Evolutionary conservation across 306 rosid genomes (phyloP), one percentile per base, ranked within the genome.

Genomic region (Arachis stenosperma): DNA sequence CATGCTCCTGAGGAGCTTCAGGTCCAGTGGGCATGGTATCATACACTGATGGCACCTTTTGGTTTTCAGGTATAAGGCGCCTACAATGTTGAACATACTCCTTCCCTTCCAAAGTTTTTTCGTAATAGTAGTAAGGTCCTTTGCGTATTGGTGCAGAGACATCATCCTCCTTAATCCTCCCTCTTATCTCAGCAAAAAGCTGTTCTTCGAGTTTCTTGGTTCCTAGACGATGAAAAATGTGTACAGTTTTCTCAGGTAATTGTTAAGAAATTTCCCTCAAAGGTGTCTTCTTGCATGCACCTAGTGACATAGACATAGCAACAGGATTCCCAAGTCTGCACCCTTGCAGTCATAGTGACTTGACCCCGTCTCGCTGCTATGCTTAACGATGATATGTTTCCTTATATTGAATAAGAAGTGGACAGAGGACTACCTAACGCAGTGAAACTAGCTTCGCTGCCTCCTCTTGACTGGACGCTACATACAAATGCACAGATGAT

Each of bases 101-200:
- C 81, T 86, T 88, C 42, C 91, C 91, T 59, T 82, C 78, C 78
- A 86, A 78, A 39, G 86, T 93, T 88, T 82, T 88, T 39, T 52
- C 9, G 52, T 93, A 93, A 76, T 91, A 91, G 67, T 88, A 93
- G 82, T 85, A 93, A 33, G 83, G 47, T 13, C 96, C 96, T 75
- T 78, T 82, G 48, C 97, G 87, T 40, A 52, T 40, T 46, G 98
- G 97, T 5, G 86, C 96, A 65, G 96, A 64, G 6, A 88, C 17
- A 65, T 93, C 97, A 9, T 89, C 97, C 85, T 93, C 94, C 77
- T 91, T 86, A 71, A 93, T 88, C 82, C 98, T 85, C 41, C 90
- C 97, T 76, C 76, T 82, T 39, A 93, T 91, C 84, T 91, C 98
- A 33, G 69, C 75, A 74, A 77, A 93, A 70, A 93, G 86, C 80